phyloP scores from a whole-genome alignment of 2,329 filamentous ascomycete species.

The Penicillium brasilianum region DNA sequence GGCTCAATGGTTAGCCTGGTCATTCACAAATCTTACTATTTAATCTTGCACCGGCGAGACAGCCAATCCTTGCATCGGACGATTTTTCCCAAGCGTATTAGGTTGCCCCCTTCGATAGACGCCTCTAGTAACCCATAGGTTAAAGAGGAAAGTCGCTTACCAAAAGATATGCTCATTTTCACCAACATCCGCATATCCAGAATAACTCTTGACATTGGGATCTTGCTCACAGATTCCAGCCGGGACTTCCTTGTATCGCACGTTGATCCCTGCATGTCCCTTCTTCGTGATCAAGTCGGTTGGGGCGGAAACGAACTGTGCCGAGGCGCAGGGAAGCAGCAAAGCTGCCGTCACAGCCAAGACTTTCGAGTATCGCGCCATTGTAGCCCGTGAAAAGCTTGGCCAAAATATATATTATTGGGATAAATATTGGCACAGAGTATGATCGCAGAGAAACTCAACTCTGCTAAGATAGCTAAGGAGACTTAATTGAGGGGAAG shows the following conservation, averaged over 20 bases:
- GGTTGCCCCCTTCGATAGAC: neutral
- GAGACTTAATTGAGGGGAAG: neutral
- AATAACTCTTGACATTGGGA: conserved; percentile 29
- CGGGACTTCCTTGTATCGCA: conserved; percentile 28
- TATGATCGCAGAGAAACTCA: too few relatives aligned
- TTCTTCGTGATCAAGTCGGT: conserved; percentile 25
- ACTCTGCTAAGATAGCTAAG: neutral
- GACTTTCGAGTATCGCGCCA: conserved; percentile 12
- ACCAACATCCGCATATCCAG: conserved; percentile 29
- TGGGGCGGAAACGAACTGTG: conserved; percentile 25
- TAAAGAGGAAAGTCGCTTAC: conserved; percentile 8
- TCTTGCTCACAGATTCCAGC: conserved; percentile 29
- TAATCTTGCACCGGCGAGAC: neutral
- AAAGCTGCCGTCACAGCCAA: conserved; percentile 3
- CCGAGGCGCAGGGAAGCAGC: conserved; percentile 13
- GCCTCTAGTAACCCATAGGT: neutral
- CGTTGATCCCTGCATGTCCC: conserved; percentile 23
- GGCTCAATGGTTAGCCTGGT: neutral
- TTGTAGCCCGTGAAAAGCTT: conserved; percentile 3
- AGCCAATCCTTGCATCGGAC: neutral
- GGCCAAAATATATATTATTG: neutral
- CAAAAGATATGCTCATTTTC: conserved; percentile 31
- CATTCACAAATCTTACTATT: too few relatives aligned
- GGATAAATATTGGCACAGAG: too few relatives aligned
- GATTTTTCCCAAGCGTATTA: neutral